phyloP scores from a whole-genome alignment of 805 yeast genomes.

The Suhomyces prunicola region DNA sequence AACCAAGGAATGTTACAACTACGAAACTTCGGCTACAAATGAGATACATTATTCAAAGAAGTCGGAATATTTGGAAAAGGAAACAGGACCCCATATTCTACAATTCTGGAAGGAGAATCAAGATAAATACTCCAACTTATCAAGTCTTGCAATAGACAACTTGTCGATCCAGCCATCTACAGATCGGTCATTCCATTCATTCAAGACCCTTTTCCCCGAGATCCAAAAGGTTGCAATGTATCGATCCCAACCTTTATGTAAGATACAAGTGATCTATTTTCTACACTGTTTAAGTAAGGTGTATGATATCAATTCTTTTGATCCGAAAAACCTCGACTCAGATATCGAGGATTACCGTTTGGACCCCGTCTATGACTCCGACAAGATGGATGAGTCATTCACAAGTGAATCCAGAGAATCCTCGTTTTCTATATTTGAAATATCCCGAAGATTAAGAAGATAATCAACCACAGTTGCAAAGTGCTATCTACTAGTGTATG shows the following conservation, averaged over 20 bases:
- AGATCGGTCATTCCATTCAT: conserved; percentile 12
- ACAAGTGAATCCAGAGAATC: background rate
- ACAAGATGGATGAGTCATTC: background rate
- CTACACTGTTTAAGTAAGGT: conserved; percentile 13
- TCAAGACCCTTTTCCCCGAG: conserved; percentile 12
- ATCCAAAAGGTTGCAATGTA: conserved; percentile 7
- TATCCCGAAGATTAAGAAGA: background rate
- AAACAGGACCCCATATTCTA: conserved; percentile 13
- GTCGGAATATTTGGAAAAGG: conserved; percentile 10
- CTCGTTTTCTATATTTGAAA: background rate
- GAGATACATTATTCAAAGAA: conserved; percentile 11
- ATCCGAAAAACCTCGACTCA: conserved; percentile 13
- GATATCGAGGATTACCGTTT: conserved; percentile 15
- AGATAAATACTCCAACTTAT: conserved; percentile 14
- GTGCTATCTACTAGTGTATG: background rate
- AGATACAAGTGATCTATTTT: conserved; percentile 14
- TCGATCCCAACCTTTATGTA: conserved; percentile 8
- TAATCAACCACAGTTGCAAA: background rate
- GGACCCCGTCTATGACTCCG: background rate
- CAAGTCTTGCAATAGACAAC: conserved; percentile 10
- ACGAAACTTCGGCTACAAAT: conserved; percentile 20
- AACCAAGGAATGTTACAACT: conserved; percentile 21
- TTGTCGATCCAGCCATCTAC: conserved; percentile 18
- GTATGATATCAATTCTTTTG: conserved; percentile 15
- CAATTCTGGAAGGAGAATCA: conserved; percentile 20